These are phyloP conservation scores for Alternaria sp. DNA, from an alignment of 2,329 filamentous ascomycete species.

Conservation along the genomic window DNA sequence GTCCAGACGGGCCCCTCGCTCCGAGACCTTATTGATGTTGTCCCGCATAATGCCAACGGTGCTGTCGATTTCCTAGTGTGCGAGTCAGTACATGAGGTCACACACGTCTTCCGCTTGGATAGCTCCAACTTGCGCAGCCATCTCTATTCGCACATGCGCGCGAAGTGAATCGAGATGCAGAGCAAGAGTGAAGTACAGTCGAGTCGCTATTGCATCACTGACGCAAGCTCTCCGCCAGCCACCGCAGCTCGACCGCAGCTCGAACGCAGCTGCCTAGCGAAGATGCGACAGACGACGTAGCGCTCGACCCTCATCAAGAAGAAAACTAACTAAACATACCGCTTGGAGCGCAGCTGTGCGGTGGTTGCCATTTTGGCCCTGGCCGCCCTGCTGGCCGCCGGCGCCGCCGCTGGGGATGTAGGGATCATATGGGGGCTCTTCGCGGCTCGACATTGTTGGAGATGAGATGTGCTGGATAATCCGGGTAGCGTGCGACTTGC, in stretches of 20 bases:
- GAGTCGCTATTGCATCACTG: conserved; percentile 18
- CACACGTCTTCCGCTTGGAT: not conserved
- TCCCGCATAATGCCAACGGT: conserved; percentile 95
- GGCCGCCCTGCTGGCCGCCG: conserved; percentile 57
- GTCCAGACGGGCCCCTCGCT: conserved; percentile 89
- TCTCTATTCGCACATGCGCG: not conserved
- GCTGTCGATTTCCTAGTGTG: conserved; percentile 88
- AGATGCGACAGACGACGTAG: conserved; percentile 10
- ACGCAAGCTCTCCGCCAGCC: conserved; percentile 24
- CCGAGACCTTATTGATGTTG: conserved; percentile 95
- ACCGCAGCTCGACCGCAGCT: conserved; percentile 15
- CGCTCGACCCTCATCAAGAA: conserved; percentile 9
- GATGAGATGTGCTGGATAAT: conserved; percentile 13
- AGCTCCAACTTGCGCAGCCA: conserved; percentile 4
- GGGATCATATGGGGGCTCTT: conserved; percentile 78
- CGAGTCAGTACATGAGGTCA: conserved; percentile 24
- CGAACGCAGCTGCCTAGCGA: conserved; percentile 11
- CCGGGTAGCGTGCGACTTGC: conserved; percentile 28
- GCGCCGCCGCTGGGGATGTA: conserved; percentile 79
- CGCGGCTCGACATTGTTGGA: conserved; percentile 57
- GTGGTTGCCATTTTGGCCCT: conserved; percentile 64
- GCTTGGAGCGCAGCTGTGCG: conserved; percentile 80
- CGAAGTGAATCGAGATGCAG: not conserved
- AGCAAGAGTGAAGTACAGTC: not conserved
- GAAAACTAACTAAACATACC: conserved; percentile 61